Percentiles rank a stretch among this genome's conserved stretches.
phyloP scores from a whole-genome alignment of 2,329 filamentous ascomycete genomes.

The Sclerotiophoma versabilis region DNA sequence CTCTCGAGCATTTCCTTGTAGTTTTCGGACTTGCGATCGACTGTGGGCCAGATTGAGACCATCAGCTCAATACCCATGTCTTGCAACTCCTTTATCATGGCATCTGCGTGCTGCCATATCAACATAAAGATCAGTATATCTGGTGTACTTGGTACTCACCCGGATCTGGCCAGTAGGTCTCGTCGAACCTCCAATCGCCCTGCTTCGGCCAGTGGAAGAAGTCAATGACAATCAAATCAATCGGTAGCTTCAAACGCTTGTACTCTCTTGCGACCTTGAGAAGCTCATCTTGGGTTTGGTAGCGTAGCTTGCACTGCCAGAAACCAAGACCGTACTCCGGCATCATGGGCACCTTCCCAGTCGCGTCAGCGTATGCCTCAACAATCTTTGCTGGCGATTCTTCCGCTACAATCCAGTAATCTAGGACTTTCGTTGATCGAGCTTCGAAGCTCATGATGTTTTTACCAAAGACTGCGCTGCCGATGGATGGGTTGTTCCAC shows the following conservation, averaged over 20 bases:
- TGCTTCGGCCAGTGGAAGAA: slow-evolving; percentile 73
- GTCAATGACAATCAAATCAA: slow-evolving; percentile 72
- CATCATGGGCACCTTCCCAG: slow-evolving; percentile 70
- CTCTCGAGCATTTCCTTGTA: slow-evolving; percentile 68
- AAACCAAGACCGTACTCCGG: slow-evolving; percentile 73
- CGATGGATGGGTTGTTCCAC: slow-evolving; percentile 71
- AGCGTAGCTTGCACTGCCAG: slow-evolving; percentile 72
- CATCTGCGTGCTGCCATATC: slow-evolving; percentile 47
- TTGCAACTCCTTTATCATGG: slow-evolving; percentile 69
- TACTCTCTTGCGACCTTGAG: slow-evolving; percentile 68
- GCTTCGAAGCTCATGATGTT: slow-evolving; percentile 70
- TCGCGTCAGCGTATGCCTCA: slow-evolving; percentile 62
- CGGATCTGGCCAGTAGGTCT: slow-evolving; percentile 70
- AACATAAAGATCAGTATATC: not conserved
- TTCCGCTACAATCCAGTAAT: slow-evolving; percentile 70
- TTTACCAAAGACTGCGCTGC: slow-evolving; percentile 66
- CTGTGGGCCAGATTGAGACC: slow-evolving; percentile 74
- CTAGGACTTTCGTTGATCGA: slow-evolving; percentile 62
- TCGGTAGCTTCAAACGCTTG: slow-evolving; percentile 60
- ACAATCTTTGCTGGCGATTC: slow-evolving; percentile 64
- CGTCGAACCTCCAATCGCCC: slow-evolving; percentile 73
- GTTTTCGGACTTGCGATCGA: slow-evolving; percentile 66
- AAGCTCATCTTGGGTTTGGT: slow-evolving; percentile 70
- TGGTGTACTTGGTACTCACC: slow-evolving; percentile 3
- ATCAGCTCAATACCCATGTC: slow-evolving; percentile 68